These are phyloP conservation scores for Hirschioporus abietinus DNA, from an alignment of 768 basidiomycete genomes.

Conservation along the genomic window DNA sequence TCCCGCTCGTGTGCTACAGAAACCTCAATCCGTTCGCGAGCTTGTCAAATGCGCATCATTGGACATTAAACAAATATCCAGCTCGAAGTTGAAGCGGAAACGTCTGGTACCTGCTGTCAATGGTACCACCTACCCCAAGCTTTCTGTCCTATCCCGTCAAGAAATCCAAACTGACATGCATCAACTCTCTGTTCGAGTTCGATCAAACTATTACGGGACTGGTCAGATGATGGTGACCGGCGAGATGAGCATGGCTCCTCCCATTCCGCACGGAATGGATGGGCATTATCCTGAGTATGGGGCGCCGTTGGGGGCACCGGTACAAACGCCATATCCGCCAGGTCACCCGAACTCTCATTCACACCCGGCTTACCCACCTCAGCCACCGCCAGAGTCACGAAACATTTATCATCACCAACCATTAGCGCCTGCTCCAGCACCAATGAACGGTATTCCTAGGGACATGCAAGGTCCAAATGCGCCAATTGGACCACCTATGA, in stretches of 20 bases:
- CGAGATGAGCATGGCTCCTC: not conserved
- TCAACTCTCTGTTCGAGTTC: slow-evolving; percentile 16
- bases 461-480: not conserved
- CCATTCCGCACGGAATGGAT: slow-evolving; percentile 2
- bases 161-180: slow-evolving; percentile 30
- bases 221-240: not conserved
- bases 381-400: not conserved
- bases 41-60: slow-evolving; percentile 58
- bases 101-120: not conserved
- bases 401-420: slow-evolving; percentile 3
- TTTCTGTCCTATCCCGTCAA: slow-evolving; percentile 21
- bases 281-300: slow-evolving; percentile 2
- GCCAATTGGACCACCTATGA: not conserved
- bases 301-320: not conserved
- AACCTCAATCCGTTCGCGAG: slow-evolving; percentile 60
- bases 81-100: slow-evolving; percentile 15
- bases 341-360: not conserved
- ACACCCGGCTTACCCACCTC: not conserved
- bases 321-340: not conserved
- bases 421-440: not conserved
- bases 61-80: slow-evolving; percentile 14
- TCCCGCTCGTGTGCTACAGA: slow-evolving; percentile 51
- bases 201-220: not conserved
- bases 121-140: slow-evolving; percentile 19
- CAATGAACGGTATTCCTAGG: slow-evolving; percentile 1